Evolutionary conservation across 1,284 basidiomycete genomes (phyloP), one percentile per base, ranked within the genome.

Genomic region (Phlebopus sp.): DNA sequence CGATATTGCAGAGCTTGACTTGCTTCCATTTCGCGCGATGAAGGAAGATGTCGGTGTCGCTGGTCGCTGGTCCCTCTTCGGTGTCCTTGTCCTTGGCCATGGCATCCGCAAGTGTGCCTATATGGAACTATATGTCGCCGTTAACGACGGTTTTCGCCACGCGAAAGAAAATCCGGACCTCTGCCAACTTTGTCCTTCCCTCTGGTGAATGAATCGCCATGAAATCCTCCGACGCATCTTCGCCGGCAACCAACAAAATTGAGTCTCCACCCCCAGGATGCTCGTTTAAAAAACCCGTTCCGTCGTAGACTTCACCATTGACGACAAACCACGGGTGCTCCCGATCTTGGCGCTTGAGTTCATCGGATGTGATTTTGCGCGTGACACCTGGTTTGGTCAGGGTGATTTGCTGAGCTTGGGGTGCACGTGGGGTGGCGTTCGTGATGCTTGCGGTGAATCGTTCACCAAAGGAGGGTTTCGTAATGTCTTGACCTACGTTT

Each of bases 141-240:
- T 59, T 34, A 59, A 46, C 25, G 21, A n/a, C 40, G 10, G 11
- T 48, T 45, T 2, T 42, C 0, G 3, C 48, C 46, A n/a, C 42
- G 42, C 21, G 59, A 6, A 2, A 5, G 49, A 5, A 2, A 31
- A 21, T 25, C 5, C 17, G 8, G 61, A 80, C 64, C 47, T 77
- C 69, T 1, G 71, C 70, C 8, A 82, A 65, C 59, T 77, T 73
- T 35, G 56, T 58, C 55, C 72, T 74, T 9, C 73, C 78, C 50
- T 78, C 76, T 6, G 71, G 66, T 21, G 77, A 79, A 58, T 79
- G 78, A 42, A 80, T 78, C 1, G 76, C 75, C 61, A 78, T 69
- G 53, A 85, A 86, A 53, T 84, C 82, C 15, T 84, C 82, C 1
- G 79, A 76, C 0, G 80, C 79, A 54, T 86, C 84, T 53, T 83